These are phyloP conservation scores for Dillenia turbinata DNA, from an alignment of 164 flowering plant genomes.

Conservation along the genomic window DNA sequence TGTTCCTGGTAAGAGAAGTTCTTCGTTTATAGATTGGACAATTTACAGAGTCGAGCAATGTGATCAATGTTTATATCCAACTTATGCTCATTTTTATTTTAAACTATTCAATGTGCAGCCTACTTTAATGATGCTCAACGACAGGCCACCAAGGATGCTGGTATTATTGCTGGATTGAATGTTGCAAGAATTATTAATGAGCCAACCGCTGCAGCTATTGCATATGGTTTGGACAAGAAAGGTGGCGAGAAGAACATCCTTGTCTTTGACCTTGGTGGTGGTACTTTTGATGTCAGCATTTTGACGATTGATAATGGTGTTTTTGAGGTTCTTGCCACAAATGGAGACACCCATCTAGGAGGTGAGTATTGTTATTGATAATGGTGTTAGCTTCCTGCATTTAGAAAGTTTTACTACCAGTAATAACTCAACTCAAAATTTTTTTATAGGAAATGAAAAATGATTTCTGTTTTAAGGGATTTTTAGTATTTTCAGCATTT, in stretches of 20 bases:
- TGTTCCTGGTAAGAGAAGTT: constrained; percentile 61
- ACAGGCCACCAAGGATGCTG: constrained; percentile 97
- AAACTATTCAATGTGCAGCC: constrained; percentile 34
- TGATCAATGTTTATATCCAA: not conserved
- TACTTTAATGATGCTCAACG: constrained; percentile 96
- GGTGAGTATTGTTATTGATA: constrained; percentile 32
- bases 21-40: not conserved
- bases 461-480: too few species aligned
- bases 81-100: not conserved
- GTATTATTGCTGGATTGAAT: constrained; percentile 85
- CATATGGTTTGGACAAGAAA: constrained; percentile 91
- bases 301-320: constrained; percentile 92
- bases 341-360: constrained; percentile 94
- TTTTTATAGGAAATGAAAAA: too few species aligned
- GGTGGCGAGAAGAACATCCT: constrained; percentile 96
- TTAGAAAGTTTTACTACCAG: too few species aligned
- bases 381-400: too few species aligned
- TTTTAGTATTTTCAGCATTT: not conserved
- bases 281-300: constrained; percentile 93
- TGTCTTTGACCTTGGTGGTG: constrained; percentile 94
- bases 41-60: not conserved
- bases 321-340: constrained; percentile 94
- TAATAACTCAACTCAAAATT: too few species aligned
- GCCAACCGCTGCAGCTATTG: constrained; percentile 94
- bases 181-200: constrained; percentile 91